Evolutionary conservation across 2,329 filamentous ascomycete species (phyloP).

Genomic region (Cyphellophora europaea): DNA sequence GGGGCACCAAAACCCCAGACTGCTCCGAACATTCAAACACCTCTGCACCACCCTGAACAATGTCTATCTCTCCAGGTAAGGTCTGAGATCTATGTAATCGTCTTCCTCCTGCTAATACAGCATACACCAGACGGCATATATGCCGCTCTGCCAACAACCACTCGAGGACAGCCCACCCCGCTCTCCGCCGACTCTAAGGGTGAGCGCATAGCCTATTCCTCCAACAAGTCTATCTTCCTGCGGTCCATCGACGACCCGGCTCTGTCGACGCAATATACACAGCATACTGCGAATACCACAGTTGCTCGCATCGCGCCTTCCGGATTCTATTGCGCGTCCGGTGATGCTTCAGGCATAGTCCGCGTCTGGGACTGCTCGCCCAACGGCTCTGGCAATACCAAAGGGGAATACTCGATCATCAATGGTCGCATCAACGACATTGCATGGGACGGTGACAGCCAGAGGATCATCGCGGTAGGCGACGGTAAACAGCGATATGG

Average conservation of each 20-base stretch:
- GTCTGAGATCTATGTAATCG: too few relatives aligned
- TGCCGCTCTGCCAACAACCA: slow-evolving; percentile 74
- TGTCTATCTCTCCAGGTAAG: slow-evolving; percentile 37
- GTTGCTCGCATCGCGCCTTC: slow-evolving; percentile 91
- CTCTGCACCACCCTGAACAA: slow-evolving; percentile 16
- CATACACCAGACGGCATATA: slow-evolving; percentile 56
- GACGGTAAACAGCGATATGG: slow-evolving; percentile 91
- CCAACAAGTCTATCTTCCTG: slow-evolving; percentile 92
- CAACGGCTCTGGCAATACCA: slow-evolving; percentile 63
- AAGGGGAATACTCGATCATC: slow-evolving; percentile 91
- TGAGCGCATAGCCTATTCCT: slow-evolving; percentile 85
- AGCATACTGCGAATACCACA: slow-evolving; percentile 79
- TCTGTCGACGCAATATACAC: slow-evolving; percentile 78
- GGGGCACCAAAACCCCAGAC: too few relatives aligned
- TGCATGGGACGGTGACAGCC: slow-evolving; percentile 94
- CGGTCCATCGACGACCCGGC: slow-evolving; percentile 87
- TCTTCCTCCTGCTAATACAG: too few relatives aligned
- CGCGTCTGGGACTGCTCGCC: slow-evolving; percentile 85
- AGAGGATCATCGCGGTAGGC: slow-evolving; percentile 91
- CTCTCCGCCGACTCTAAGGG: slow-evolving; percentile 83
- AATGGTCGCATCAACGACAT: slow-evolving; percentile 92
- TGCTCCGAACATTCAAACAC: too few relatives aligned
- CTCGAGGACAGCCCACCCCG: slow-evolving; percentile 77
- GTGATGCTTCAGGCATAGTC: slow-evolving; percentile 75
- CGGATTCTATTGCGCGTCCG: slow-evolving; percentile 89